Evolutionary conservation across 1,139 yeast genomes (phyloP).

Genomic region (Zygosaccharomyces sapae): DNA sequence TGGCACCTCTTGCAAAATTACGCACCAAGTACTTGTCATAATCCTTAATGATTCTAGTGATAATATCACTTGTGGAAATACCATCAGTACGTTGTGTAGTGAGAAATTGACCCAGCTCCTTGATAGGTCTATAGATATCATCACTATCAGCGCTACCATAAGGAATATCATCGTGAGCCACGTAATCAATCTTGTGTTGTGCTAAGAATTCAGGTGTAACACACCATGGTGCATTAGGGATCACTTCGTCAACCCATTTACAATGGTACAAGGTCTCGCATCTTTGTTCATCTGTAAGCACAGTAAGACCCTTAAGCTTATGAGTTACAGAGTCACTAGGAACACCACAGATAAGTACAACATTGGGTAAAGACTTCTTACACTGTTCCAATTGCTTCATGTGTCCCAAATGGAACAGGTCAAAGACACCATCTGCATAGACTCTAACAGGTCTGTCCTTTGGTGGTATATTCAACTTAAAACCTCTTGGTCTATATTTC

Average conservation of each 20-base stretch:
- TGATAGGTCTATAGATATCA: constrained; percentile 89
- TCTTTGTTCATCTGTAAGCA: constrained; percentile 79
- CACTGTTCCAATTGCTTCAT: constrained; percentile 97
- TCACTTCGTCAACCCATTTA: constrained; percentile 95
- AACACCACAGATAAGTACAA: constrained; percentile 80
- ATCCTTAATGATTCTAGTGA: constrained; percentile 89
- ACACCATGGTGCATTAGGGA: constrained; percentile 94
- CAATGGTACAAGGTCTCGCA: constrained; percentile 87
- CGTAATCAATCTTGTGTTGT: constrained; percentile 84
- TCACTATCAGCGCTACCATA: constrained; percentile 83
- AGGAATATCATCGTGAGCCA: constrained; percentile 96
- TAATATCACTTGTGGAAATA: constrained; percentile 90
- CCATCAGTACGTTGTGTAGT: constrained; percentile 97
- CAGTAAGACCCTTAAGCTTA: constrained; percentile 88
- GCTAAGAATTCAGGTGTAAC: constrained; percentile 77
- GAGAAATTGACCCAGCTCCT: constrained; percentile 82
- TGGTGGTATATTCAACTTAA: constrained; percentile 74
- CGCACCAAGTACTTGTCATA: constrained; percentile 96
- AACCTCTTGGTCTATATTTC: constrained; percentile 70
- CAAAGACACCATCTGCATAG: constrained; percentile 97
- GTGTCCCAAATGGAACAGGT: constrained; percentile 91
- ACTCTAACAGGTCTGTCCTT: constrained; percentile 79
- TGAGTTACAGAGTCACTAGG: constrained; percentile 91
- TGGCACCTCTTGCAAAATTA: constrained; percentile 95
- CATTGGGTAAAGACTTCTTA: constrained; percentile 85